Percentiles rank a stretch among this genome's conserved stretches.
Conservation (phyloP, 768 basidiomycete species). For the Holtermannia corniformis region DNA sequence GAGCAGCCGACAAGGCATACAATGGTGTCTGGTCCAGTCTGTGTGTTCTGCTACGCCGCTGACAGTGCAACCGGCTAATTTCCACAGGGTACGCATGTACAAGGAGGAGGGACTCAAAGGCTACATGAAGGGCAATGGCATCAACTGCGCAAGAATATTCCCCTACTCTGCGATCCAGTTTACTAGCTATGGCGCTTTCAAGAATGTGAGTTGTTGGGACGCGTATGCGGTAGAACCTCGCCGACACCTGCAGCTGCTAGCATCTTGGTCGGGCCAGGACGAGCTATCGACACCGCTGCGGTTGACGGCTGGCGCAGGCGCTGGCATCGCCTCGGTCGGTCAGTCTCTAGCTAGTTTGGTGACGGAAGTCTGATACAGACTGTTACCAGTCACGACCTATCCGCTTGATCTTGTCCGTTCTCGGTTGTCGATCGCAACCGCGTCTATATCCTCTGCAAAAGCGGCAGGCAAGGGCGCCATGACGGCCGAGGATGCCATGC, state of each 20-base stretch:
- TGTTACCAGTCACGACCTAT: conserved; percentile 46
- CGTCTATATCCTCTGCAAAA: conserved; percentile 51
- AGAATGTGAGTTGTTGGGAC: conserved; percentile 52
- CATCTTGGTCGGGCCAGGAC: conserved; percentile 66
- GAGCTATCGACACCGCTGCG: conserved; percentile 82
- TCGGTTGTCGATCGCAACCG: conserved; percentile 83
- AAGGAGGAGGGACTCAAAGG: conserved; percentile 84
- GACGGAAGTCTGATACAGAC: background rate
- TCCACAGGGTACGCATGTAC: conserved; percentile 76
- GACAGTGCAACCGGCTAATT: conserved; percentile 77
- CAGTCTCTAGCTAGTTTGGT: conserved; percentile 37
- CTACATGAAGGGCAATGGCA: conserved; percentile 86
- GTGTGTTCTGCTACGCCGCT: conserved; percentile 7
- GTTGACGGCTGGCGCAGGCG: conserved; percentile 74
- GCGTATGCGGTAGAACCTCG: background rate
- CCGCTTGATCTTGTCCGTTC: conserved; percentile 90
- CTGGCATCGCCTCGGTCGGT: conserved; percentile 93
- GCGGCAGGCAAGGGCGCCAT: conserved; percentile 35
- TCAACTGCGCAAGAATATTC: conserved; percentile 55
- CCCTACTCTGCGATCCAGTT: conserved; percentile 59
- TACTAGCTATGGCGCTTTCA: conserved; percentile 72
- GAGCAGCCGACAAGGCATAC: conserved; percentile 22
- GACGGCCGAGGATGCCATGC: conserved; percentile 41
- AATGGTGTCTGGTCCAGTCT: conserved; percentile 5
- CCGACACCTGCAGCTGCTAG: conserved; percentile 9